Evolutionary conservation across 805 yeast genomes (phyloP), one percentile per base, ranked within the genome.

Genomic region (Lipomyces sp.): DNA sequence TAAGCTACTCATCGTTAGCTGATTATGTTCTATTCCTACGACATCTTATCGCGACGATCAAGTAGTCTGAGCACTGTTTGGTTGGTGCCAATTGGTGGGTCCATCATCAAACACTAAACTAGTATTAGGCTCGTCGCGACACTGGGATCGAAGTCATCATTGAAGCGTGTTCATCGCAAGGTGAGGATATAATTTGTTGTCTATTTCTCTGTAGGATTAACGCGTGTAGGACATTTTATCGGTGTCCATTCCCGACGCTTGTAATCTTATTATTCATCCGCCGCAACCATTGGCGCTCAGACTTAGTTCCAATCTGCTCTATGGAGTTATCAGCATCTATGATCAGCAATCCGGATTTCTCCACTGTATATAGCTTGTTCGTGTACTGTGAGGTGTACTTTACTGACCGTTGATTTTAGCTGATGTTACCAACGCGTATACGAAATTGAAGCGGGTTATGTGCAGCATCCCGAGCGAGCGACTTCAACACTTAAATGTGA

Each of bases 201-300:
- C 3, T 3, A 4, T 42, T 24, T n/a, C 24, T 15, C 24, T n/a
- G 7, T 24, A 42, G 48, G 3, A 24, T 8, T 13, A 24, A 30
- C 34, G 18, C 30, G 13, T 29, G 24, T 15, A 66, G 70, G 74
- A 72, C 18, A 69, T 72, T n/a, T 53, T 72, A 18, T 62, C 65
- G 2, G 74, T 72, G 3, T 64, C 72, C 24, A 71, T 72, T 35
- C 65, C 72, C 2, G 63, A 57, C 8, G 72, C 74, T 11, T 72
- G 74, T 59, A 51, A 56, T 18, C 24, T 64, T 15, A 61, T 72
- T 8, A 63, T 66, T 29, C 57, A 62, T 59, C 75, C 74, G 8
- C 69, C 74, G 10, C 71, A 69, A 53, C 74, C 74, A n/a, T 55
- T 72, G 33, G 74, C 74, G 11, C 66, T 72, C 5, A 69, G 74